These are phyloP conservation scores for Hyphopichia homilentoma DNA, from an alignment of 805 yeast genomes.

Conservation along the genomic window DNA sequence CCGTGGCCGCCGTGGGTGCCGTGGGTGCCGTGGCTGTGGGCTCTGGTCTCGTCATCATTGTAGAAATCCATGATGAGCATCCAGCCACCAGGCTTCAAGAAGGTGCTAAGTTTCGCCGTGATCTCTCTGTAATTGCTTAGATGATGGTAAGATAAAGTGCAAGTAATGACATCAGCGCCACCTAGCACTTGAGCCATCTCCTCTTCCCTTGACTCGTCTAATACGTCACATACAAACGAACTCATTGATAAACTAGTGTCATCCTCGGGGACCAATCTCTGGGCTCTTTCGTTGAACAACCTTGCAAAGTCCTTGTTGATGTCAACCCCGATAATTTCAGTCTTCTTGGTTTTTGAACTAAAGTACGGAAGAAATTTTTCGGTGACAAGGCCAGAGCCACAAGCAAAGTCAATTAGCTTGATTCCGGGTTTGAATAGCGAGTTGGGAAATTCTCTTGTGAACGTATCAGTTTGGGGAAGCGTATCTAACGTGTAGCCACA, in stretches of 20 bases:
- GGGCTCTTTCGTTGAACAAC: slow-evolving; percentile 12
- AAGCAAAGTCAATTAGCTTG: slow-evolving; percentile 38
- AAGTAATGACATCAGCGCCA: slow-evolving; percentile 28
- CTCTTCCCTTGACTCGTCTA: slow-evolving; percentile 17
- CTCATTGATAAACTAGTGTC: slow-evolving; percentile 3
- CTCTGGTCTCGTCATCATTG: slow-evolving; percentile 33
- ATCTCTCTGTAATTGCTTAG: slow-evolving; percentile 26
- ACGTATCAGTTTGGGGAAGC: slow-evolving; percentile 11
- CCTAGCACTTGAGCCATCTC: no score
- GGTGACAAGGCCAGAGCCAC: slow-evolving; percentile 40
- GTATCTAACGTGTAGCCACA: slow-evolving; percentile 9
- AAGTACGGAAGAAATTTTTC: slow-evolving; percentile 28
- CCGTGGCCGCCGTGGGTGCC: slow-evolving; percentile 1
- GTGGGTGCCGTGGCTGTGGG: slow-evolving; percentile 1
- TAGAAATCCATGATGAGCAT: slow-evolving; percentile 36
- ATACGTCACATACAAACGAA: slow-evolving; percentile 20
- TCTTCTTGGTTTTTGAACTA: slow-evolving; percentile 6
- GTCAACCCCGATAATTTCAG: slow-evolving; percentile 33
- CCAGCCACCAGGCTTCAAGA: slow-evolving; percentile 32
- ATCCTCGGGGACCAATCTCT: slow-evolving; percentile 3
- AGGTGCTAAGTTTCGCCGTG: slow-evolving; percentile 25
- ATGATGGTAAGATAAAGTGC: slow-evolving; percentile 40
- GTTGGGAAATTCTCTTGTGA: slow-evolving; percentile 6
- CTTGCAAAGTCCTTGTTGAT: slow-evolving; percentile 23
- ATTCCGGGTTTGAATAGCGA: slow-evolving; percentile 17